These are phyloP conservation scores for Saturnispora kantuleensis DNA, from an alignment of 805 yeast genomes.

Conservation along the genomic window DNA sequence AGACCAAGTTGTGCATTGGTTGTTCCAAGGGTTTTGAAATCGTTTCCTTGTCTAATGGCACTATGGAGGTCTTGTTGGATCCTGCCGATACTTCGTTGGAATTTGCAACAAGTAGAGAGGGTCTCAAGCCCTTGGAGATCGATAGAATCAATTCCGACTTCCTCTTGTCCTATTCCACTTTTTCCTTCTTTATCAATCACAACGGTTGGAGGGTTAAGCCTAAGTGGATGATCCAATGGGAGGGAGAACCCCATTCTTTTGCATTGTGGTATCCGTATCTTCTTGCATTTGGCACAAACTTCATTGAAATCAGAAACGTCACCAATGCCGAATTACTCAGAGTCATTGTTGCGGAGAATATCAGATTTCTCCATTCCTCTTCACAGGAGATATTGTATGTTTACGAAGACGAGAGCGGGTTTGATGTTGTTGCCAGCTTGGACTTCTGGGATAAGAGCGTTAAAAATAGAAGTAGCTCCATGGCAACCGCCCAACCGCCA, in stretches of 20 bases:
- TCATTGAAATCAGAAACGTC: constrained; percentile 87
- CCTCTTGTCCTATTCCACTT: constrained; percentile 79
- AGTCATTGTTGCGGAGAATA: constrained; percentile 88
- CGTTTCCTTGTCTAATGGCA: constrained; percentile 73
- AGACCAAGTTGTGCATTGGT: constrained; percentile 85
- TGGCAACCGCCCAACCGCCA: not conserved
- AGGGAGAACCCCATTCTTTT: constrained; percentile 86
- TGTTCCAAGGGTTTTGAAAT: constrained; percentile 96
- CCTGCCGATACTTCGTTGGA: constrained; percentile 98
- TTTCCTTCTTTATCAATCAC: constrained; percentile 86
- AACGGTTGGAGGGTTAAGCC: constrained; percentile 96
- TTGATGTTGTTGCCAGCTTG: constrained; percentile 82
- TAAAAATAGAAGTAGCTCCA: constrained; percentile 16
- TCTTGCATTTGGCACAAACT: constrained; percentile 79
- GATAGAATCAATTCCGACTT: constrained; percentile 86
- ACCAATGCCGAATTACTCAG: constrained; percentile 78
- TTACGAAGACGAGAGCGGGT: constrained; percentile 82
- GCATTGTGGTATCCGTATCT: constrained; percentile 92
- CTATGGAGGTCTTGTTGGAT: constrained; percentile 81
- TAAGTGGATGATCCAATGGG: constrained; percentile 94
- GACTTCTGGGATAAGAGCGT: constrained; percentile 67
- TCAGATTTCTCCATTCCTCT: constrained; percentile 76
- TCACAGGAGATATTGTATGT: constrained; percentile 92
- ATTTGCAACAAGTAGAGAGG: constrained; percentile 77
- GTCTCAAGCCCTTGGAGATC: constrained; percentile 74